Percentiles rank a stretch among this genome's conserved stretches.
Evolutionary conservation across 371 early-diverging fungal genomes (phyloP).

Genomic region (Mucor ambiguus): DNA sequence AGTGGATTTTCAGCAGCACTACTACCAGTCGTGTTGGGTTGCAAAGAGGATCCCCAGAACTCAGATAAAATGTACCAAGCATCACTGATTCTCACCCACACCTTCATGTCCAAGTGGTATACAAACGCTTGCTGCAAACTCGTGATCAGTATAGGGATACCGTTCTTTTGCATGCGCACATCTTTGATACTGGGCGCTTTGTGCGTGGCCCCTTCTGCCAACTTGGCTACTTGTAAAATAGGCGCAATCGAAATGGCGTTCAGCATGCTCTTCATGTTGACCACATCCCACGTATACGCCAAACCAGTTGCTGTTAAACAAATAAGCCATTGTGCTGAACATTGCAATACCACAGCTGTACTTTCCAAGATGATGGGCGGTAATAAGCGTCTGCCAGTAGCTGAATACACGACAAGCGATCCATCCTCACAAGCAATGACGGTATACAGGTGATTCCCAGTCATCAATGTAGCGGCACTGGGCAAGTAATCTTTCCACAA

Average conservation of each 20-base stretch:
- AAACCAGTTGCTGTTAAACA: conserved; percentile 67
- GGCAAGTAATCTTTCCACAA: conserved; percentile 70
- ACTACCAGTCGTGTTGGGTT: not conserved
- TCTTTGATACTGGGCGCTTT: conserved; percentile 59
- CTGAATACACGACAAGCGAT: conserved; percentile 68
- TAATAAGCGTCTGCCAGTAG: conserved; percentile 68
- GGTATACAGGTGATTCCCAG: conserved; percentile 61
- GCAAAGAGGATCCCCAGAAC: conserved; percentile 42
- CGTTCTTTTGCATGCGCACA: conserved; percentile 64
- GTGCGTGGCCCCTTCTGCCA: conserved; percentile 33
- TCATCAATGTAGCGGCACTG: conserved; percentile 58
- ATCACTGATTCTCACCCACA: conserved; percentile 77
- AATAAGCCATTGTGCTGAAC: conserved; percentile 62
- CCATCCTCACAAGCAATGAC: conserved; percentile 73
- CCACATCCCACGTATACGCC: conserved; percentile 69
- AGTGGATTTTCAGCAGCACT: conserved; percentile 25
- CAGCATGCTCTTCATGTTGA: conserved; percentile 45
- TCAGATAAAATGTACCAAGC: conserved; percentile 62
- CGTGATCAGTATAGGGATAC: conserved; percentile 73
- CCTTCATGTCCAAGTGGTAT: conserved; percentile 69
- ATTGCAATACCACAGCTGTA: conserved; percentile 61
- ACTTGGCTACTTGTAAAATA: conserved; percentile 50
- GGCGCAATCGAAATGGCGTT: conserved; percentile 63
- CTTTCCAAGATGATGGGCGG: conserved; percentile 74
- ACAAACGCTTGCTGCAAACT: conserved; percentile 74